Conservation (phyloP, 73 alveolate species). For the Tetrahymena borealis region DNA sequence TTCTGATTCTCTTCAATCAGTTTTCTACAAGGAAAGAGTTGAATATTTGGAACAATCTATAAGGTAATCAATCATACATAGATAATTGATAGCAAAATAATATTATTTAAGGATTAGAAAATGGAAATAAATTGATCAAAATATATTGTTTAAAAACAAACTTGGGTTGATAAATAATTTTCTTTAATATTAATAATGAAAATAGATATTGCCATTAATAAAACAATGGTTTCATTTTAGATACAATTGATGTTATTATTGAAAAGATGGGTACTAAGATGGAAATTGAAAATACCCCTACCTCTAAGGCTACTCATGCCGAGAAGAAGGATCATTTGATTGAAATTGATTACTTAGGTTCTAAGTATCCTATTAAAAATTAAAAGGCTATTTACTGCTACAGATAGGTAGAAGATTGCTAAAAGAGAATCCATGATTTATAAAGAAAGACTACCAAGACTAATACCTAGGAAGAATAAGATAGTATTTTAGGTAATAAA, state of each 20-base stretch:
- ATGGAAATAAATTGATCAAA: no score
- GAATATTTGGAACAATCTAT: neutral
- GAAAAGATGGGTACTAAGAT: neutral
- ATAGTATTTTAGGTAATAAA: neutral
- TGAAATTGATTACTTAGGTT: conserved; percentile 34
- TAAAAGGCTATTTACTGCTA: conserved; percentile 12
- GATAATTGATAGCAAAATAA: neutral
- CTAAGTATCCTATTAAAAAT: conserved; percentile 36
- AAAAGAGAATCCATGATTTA: conserved; percentile 15
- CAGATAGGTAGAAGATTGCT: conserved; percentile 7
- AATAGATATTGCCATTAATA: neutral
- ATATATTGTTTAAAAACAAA: no score
- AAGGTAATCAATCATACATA: neutral
- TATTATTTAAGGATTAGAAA: no score
- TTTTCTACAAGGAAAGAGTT: neutral
- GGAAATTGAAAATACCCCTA: neutral
- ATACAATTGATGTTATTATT: neutral
- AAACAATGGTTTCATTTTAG: neutral
- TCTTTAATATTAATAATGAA: no score
- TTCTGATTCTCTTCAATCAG: neutral
- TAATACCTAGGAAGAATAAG: neutral
- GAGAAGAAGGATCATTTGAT: neutral
- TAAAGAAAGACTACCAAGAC: neutral
- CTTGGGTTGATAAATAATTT: no score
- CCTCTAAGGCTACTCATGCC: neutral